These are phyloP conservation scores for Floccularia luteovirens DNA, from an alignment of 768 basidiomycete species.

Conservation along the genomic window DNA sequence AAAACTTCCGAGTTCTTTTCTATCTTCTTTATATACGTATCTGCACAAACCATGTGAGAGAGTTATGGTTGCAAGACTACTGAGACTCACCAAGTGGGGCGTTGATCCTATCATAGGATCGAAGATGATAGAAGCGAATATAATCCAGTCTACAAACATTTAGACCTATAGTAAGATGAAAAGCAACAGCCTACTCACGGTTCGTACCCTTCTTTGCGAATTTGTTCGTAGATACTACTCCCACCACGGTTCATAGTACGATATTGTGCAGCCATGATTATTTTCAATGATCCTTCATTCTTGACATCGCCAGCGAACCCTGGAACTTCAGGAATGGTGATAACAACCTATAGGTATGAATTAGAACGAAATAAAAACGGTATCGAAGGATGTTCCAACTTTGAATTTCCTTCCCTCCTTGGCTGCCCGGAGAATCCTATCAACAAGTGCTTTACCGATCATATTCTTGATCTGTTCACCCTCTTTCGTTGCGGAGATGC, in stretches of 20 bases:
- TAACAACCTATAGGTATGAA: conserved; percentile 52
- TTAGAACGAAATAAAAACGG: neutral
- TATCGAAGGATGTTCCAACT: conserved; percentile 22
- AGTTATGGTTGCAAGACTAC: neutral
- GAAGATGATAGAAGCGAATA: conserved; percentile 88
- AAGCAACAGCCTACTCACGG: conserved; percentile 43
- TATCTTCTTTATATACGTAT: conserved; percentile 52
- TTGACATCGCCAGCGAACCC: conserved; percentile 84
- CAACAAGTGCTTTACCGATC: conserved; percentile 77
- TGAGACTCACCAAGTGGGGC: conserved; percentile 48
- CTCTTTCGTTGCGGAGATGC: conserved; percentile 66
- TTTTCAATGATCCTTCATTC: conserved; percentile 54
- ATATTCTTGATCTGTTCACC: conserved; percentile 71
- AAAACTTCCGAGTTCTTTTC: conserved; percentile 69
- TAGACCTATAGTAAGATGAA: neutral
- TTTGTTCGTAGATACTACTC: conserved; percentile 76
- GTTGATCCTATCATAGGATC: conserved; percentile 88
- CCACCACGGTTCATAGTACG: conserved; percentile 89
- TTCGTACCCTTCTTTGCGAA: conserved; percentile 70
- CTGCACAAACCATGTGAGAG: neutral
- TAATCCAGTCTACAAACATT: conserved; percentile 53
- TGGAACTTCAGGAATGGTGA: conserved; percentile 87
- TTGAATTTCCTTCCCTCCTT: conserved; percentile 67
- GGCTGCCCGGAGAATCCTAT: conserved; percentile 82
- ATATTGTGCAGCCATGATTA: conserved; percentile 84